Conservation (phyloP, 768 basidiomycete genomes). For the Panaeolus papilionaceus region DNA sequence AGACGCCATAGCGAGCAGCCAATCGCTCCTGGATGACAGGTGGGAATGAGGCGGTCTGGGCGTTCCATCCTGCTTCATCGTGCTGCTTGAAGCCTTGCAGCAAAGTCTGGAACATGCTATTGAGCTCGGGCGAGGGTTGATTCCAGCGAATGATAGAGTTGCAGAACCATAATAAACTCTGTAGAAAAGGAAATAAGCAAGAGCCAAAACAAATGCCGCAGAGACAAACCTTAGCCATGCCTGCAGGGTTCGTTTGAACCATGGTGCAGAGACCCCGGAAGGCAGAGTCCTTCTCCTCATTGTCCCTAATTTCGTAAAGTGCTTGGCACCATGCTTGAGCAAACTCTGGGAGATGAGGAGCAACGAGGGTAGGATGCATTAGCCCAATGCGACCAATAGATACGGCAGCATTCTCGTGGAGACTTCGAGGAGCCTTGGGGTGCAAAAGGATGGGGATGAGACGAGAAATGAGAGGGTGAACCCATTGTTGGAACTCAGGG, state of each 20-base stretch:
- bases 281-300: constrained; percentile 99
- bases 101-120: constrained; percentile 92
- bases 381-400: constrained; percentile 96
- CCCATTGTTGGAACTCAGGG: constrained; percentile 91
- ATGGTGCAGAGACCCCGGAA: constrained; percentile 97
- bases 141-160: constrained; percentile 98
- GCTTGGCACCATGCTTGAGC: constrained; percentile 98
- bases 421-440: constrained; percentile 89
- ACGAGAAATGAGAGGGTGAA: constrained; percentile 82
- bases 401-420: constrained; percentile 98
- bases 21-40: constrained; percentile 89
- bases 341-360: constrained; percentile 88
- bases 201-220: not conserved
- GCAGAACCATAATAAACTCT: constrained; percentile 98
- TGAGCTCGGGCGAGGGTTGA: constrained; percentile 88
- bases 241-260: constrained; percentile 92
- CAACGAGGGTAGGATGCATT: constrained; percentile 88
- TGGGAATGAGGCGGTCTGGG: constrained; percentile 84
- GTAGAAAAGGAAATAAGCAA: constrained; percentile 15
- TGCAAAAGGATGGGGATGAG: constrained; percentile 94
- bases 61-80: constrained; percentile 84
- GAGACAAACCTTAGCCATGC: constrained; percentile 83
- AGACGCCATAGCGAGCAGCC: constrained; percentile 87
- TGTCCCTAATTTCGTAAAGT: constrained; percentile 97
- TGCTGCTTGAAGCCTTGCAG: constrained; percentile 91